Base-by-base conservation (phyloP, 495 filamentous ascomycete species). In the Achaetomiella virescens region DNA sequence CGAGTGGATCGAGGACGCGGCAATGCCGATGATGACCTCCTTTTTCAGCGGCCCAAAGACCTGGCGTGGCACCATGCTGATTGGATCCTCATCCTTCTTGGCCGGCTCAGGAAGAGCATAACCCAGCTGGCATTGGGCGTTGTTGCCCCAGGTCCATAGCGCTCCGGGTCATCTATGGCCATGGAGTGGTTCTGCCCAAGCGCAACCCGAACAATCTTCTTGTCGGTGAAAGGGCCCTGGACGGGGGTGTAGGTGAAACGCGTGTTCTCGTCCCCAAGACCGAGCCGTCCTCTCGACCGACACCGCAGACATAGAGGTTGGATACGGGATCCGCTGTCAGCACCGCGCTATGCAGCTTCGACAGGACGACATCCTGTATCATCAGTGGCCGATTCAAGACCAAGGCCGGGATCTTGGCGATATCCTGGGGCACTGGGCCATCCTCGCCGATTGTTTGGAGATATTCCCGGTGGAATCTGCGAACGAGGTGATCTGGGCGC, bases 231-330 rank as follows among this genome's bases (percentile, higher is more conserved):
- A 0, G 81, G 84, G 14, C 81, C 82, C 58, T 91, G 86, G 24
- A 97, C 82, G 57, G 87, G 86, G 22, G 82, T 83, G 64, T 92
- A 96, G 42, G 79, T 83, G 66, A 93, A 96, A 42, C 88, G 79
- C 0, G 95, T 96, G 15, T 80, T 81, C 54, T 97, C 91, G 61
- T 96, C 88, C 2, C 92, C 95, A 12, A 89, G 89, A 3, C 93
- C 93, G 21, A 98, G 78, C 47, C 93, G 81, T 36, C 95, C 95
- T 42, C 92, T 90, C 88, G 86, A 1, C 93, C 93, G 67, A 95
- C 88, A 10, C 93, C 93, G 65, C 91, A 96, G 61, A 96, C 78
- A 61, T 92, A 96, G 6, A 98, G 80, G 68, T 98, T 98, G 3
- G 88, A 86, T 55, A 91, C 84, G 0, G 89, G 89, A 62, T 97